Evolutionary conservation across 306 rosid species (phyloP), one percentile per base, ranked within the genome.

Genomic region (Echinosophora koreensis): DNA sequence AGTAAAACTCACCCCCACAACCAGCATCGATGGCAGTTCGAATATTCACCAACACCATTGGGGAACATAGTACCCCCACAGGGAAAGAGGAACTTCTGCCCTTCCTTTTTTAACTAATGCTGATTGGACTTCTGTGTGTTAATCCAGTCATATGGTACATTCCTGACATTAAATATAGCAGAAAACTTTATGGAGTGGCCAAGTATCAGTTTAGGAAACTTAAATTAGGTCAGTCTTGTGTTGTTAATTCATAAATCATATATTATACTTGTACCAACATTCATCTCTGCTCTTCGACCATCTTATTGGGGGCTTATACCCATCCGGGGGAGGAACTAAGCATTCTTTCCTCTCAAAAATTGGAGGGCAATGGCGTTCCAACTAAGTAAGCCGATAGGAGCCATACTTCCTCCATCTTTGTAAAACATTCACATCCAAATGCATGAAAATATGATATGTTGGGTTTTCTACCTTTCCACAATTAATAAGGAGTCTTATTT

Each of bases 31-130:
- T 87, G 71, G 99, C 98, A 35, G 98, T 96, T 84, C 98, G 89
- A 74, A 96, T 80, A 96, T 35, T 89, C 88, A 56, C 98, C 88
- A 74, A 96, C 99, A 22, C 99, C 99, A 55, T 78, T 88, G 16
- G 99, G 97, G 64, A 96, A 96, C 99, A 96, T 96, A 15, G 99
- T 96, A 70, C 99, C 99, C 17, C 99, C 99, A 50, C 99, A 98
- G 1, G 99, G 99, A 85, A 96, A 96, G 60, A 76, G 80, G 84
- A 96, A 96, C 80, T 91, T 96, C 69, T 96, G 96, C 46, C 99
- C 99, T 87, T 92, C 97, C 87, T 96, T 96, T 84, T 75, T 88
- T 73, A 96, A 84, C 99, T 98, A 96, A 77, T 93, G 88, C 72
- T 96, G 99, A 86, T 96, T 93, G 28, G 99, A 96, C 80, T 96